Percentiles rank a stretch among this genome's conserved stretches.
These are phyloP conservation scores for Ogataea allantospora DNA, from an alignment of 805 yeast species.

Conservation along the genomic window DNA sequence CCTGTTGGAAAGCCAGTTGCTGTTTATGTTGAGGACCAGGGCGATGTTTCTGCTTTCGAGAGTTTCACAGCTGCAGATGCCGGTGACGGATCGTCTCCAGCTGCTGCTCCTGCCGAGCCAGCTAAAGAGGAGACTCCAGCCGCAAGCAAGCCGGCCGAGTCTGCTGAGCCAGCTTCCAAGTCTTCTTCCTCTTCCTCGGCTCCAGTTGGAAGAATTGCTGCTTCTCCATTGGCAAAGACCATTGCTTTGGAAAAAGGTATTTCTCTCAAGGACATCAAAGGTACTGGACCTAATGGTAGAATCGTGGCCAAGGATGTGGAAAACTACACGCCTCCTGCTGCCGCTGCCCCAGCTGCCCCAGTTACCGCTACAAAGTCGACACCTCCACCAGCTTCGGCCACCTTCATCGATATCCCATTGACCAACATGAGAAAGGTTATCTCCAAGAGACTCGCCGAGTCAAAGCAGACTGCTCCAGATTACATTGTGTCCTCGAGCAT, in stretches of 20 bases:
- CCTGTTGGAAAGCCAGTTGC: slow-evolving; percentile 97
- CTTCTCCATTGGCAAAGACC: slow-evolving; percentile 93
- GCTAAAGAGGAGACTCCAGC: slow-evolving; percentile 8
- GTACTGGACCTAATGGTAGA: slow-evolving; percentile 95
- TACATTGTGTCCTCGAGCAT: slow-evolving; percentile 87
- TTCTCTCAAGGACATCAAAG: slow-evolving; percentile 78
- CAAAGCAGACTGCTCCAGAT: slow-evolving; percentile 85
- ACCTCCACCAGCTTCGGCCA: slow-evolving; percentile 49
- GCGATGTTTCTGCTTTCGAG: slow-evolving; percentile 84
- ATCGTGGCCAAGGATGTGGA: slow-evolving; percentile 90
- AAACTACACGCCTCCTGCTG: slow-evolving; percentile 50
- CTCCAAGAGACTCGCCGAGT: slow-evolving; percentile 81
- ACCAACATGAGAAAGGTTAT: slow-evolving; percentile 92
- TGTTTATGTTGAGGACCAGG: slow-evolving; percentile 86
- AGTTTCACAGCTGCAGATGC: slow-evolving; percentile 84
- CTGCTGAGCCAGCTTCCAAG: slow-evolving; percentile 6
- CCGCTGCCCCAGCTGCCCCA: slow-evolving; percentile 46
- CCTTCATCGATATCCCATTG: slow-evolving; percentile 81
- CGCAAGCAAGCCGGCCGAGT: slow-evolving; percentile 4
- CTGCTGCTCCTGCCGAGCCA: slow-evolving; percentile 27
- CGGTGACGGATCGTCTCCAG: slow-evolving; percentile 41
- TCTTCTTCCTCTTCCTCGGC: slow-evolving; percentile 32
- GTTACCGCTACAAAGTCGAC: slow-evolving; percentile 36
- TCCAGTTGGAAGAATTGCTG: slow-evolving; percentile 67
- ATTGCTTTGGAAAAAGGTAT: slow-evolving; percentile 91